These are phyloP conservation scores for Calonectria leucothoes DNA, from an alignment of 2,329 filamentous ascomycete species.

Conservation along the genomic window DNA sequence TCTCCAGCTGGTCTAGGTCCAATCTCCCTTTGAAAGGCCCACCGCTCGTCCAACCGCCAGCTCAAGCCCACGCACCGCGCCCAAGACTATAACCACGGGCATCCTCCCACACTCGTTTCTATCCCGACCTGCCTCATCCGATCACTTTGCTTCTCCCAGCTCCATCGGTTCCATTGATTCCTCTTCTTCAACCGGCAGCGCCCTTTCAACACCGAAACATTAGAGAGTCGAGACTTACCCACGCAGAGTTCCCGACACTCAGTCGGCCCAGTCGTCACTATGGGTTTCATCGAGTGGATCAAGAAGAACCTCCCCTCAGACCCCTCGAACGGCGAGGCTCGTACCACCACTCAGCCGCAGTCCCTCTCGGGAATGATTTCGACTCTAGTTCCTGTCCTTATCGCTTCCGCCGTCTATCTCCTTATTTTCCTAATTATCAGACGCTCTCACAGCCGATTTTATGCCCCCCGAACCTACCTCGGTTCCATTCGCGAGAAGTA, in stretches of 20 bases:
- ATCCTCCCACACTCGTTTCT: constrained; percentile 7
- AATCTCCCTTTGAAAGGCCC: constrained; percentile 18
- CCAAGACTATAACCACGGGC: constrained; percentile 16
- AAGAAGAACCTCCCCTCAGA: constrained; percentile 44
- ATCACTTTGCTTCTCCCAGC: not conserved
- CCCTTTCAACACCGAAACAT: not conserved
- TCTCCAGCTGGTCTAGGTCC: constrained; percentile 21
- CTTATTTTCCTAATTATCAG: constrained; percentile 63
- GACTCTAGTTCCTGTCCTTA: constrained; percentile 65
- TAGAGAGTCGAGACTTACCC: constrained; percentile 9
- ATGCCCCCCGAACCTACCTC: constrained; percentile 65
- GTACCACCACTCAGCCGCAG: constrained; percentile 39
- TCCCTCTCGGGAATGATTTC: constrained; percentile 56
- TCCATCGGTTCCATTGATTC: not conserved
- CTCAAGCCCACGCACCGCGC: constrained; percentile 3
- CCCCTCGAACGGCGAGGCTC: constrained; percentile 38
- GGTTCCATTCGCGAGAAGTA: constrained; percentile 62
- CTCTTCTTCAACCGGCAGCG: not conserved
- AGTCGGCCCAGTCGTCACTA: constrained; percentile 37
- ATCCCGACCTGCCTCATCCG: not conserved
- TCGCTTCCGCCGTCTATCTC: constrained; percentile 62
- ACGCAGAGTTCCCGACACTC: constrained; percentile 17
- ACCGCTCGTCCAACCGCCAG: constrained; percentile 21
- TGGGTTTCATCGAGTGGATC: constrained; percentile 56
- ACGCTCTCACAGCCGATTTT: constrained; percentile 62